Conservation (phyloP, 768 basidiomycete genomes). For the Mycena chlorophos region DNA sequence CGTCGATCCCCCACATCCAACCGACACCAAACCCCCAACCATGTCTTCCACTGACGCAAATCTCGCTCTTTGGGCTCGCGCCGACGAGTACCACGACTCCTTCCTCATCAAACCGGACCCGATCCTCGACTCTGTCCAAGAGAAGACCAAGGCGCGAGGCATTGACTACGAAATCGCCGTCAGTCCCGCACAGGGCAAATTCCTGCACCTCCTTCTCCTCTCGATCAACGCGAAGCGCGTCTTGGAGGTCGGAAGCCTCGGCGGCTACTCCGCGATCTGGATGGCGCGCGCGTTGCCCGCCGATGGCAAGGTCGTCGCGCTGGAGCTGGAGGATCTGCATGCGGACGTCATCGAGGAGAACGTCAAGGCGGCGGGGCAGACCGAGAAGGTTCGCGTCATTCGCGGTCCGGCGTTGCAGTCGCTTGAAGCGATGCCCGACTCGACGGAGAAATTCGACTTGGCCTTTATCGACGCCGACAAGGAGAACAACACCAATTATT, state of each 20-base stretch:
- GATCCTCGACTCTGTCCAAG: constrained; percentile 6
- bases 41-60: background rate
- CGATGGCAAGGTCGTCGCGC: background rate
- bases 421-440: background rate
- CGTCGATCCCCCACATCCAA: background rate
- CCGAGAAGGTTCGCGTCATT: background rate
- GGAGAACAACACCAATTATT: constrained; percentile 53
- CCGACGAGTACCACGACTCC: constrained; percentile 15
- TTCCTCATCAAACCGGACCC: constrained; percentile 17
- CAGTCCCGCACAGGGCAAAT: constrained; percentile 44
- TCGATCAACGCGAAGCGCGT: constrained; percentile 47
- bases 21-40: background rate
- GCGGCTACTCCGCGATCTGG: constrained; percentile 30
- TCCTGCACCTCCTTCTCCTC: constrained; percentile 42
- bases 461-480: constrained; percentile 78
- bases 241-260: constrained; percentile 57
- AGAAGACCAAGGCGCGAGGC: constrained; percentile 33
- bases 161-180: constrained; percentile 38
- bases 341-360: background rate
- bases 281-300: constrained; percentile 1
- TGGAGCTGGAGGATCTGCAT: background rate
- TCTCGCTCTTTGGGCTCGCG: constrained; percentile 9
- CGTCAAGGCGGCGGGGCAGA: background rate
- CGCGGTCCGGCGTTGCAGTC: background rate
- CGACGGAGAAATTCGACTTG: constrained; percentile 48